Base-by-base conservation (phyloP, 169 alveolate species). In the Eimeria acervulina region DNA sequence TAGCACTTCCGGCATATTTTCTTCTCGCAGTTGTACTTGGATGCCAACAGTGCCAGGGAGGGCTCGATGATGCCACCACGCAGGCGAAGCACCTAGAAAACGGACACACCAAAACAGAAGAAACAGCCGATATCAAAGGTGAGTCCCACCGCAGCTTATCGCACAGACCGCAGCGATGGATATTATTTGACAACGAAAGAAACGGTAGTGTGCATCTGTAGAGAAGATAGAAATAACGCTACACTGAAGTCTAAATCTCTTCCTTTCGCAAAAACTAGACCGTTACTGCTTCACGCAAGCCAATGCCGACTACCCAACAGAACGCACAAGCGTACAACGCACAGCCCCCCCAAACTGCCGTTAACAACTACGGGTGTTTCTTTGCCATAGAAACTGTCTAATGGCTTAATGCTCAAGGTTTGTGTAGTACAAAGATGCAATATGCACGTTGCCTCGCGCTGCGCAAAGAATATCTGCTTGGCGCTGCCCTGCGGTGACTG, bases 31-130 rank as follows among this genome's bases (percentile, higher is more conserved):
- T 99, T 99, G 99, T 99, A 99, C 98, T 98, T 99, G 97, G 99
- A 99, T 59, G 99, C 99, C 96, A 99, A 98, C 96, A 99, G 99
- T 51, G 99, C 99, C 93, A 99, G 97, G 61, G 99, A 98, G 70
- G 99, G 99, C 98, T 99, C 99, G 97, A 99, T 99, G 90, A 98
- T 99, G 83, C 99, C 99, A 95, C 99, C 99, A 97, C 99, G 98
- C 80, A 99, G 98, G 96, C 99, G 98, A 95, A 99, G 98, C 87
- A 99, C 99, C 98, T 96, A 95, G 6, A 68, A 1, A 68, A 31
- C 28, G 33, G 23, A 63, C 28, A 59, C 10, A 63, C 17, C 26
- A 6, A 47, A 33, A 31, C 36, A 55, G 28, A 33, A 31, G 23
- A 55, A 26, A 2, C 47, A 5, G 38, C 47, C 51, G 6, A 10